Percentiles rank a stretch among this genome's conserved stretches.
These are phyloP conservation scores for Brassica balearica DNA, from an alignment of 441 rosid species.

Conservation along the genomic window DNA sequence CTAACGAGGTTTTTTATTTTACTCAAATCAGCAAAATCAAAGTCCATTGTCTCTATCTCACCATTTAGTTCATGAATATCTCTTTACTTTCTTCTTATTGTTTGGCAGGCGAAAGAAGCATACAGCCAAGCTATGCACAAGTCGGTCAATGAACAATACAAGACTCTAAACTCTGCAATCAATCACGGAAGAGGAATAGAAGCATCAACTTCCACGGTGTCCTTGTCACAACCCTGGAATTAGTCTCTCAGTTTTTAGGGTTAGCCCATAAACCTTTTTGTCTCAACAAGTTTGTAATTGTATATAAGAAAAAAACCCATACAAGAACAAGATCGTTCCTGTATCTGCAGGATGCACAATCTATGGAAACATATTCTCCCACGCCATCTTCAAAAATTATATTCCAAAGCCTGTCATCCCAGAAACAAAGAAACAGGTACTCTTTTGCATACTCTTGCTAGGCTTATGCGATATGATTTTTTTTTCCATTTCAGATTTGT, in stretches of 20 bases:
- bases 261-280: conserved; percentile 17
- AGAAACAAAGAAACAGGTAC: conserved; percentile 26
- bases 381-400: background rate
- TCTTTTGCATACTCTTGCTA: conserved; percentile 28
- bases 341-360: conserved; percentile 36
- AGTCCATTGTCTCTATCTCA: conserved; percentile 21
- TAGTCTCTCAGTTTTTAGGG: conserved; percentile 42
- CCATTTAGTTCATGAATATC: conserved; percentile 2
- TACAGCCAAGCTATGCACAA: conserved; percentile 60
- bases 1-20: conserved; percentile 71
- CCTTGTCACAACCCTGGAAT: conserved; percentile 86
- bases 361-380: conserved; percentile 16
- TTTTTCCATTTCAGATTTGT: too few species aligned
- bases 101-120: conserved; percentile 71
- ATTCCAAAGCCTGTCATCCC: conserved; percentile 25
- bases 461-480: conserved; percentile 19
- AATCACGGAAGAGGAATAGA: conserved; percentile 61
- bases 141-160: conserved; percentile 74
- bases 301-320: background rate
- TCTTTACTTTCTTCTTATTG: background rate
- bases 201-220: conserved; percentile 67
- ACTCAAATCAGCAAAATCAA: background rate
- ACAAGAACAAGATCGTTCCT: background rate
- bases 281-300: background rate
- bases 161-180: conserved; percentile 68